Evolutionary conservation across 73 alveolate genomes (phyloP), one percentile per base, ranked within the genome.

Genomic region (Paramecium bursaria): DNA sequence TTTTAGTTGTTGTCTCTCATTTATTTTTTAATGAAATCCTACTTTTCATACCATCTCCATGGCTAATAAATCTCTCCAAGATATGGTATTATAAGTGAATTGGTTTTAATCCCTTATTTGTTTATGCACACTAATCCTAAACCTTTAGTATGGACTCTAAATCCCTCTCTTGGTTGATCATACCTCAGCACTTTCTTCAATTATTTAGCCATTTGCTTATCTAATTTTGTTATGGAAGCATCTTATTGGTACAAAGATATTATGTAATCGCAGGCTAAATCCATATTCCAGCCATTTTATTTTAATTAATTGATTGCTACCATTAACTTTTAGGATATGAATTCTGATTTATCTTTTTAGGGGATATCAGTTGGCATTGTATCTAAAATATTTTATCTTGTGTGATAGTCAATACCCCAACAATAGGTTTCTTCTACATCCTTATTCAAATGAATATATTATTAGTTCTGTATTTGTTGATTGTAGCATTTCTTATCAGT

Each of bases 41-140:
- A 94, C 76, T 97, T 97, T 80, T 97, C 99, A 85, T 87, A 95
- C 99, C 99, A 97, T 85, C 92, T 88, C 97, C 98, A 95, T 3
- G 99, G 99, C 17, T 95, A 80, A 86, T 92, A 97, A 13, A 97
- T 89, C 86, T 97, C 99, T 54, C 99, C 99, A 31, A 95, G 87
- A 91, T 97, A 97, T 29, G 96, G 99, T 4, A 95, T 95, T 21
- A 97, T 93, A 50, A 97, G 82, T 86, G 92, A 93, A 88, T 95
- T 97, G 50, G 90, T 92, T 48, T 93, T 85, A 30, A 97, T 97
- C 7, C 99, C 99, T 85, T 95, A 91, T 75, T 88, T 86, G 75
- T 91, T 94, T 60, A 74, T 91, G 51, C 99, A 95, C 55, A 95
- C 90, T 10, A 97, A 92, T 48, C 99, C 99, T 25, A 95, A 94